Conservation (phyloP, 75 land plant genomes). For the Sequoia sempervirens region DNA sequence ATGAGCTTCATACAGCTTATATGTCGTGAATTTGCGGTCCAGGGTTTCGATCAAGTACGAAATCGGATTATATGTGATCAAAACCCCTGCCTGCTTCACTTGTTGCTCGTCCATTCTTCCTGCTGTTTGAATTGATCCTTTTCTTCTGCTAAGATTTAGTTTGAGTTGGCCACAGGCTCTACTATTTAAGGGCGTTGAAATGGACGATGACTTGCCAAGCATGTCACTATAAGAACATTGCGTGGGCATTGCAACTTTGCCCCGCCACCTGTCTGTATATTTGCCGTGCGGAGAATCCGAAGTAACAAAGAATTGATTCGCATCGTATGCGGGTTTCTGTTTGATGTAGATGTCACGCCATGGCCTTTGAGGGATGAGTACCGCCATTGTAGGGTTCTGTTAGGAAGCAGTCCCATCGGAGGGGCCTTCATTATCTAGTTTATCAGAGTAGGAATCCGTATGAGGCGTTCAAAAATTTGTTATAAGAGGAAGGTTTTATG, state of each 20-base stretch:
- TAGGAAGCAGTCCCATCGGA: too few relatives aligned
- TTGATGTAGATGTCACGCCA: constrained; percentile 14
- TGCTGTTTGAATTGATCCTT: not conserved
- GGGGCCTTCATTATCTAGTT: too few relatives aligned
- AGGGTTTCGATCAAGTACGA: too few relatives aligned
- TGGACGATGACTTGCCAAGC: not conserved
- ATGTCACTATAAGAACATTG: not conserved
- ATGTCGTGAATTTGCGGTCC: too few relatives aligned
- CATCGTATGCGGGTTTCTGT: too few relatives aligned
- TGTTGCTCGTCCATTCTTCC: not conserved
- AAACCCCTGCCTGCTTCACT: too few relatives aligned
- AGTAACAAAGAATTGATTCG: not conserved
- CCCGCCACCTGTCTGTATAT: not conserved
- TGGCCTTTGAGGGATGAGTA: too few relatives aligned
- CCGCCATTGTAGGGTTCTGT: too few relatives aligned
- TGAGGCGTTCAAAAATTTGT: too few relatives aligned
- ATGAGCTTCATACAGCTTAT: too few relatives aligned
- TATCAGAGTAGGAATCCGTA: too few relatives aligned
- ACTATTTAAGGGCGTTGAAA: not conserved
- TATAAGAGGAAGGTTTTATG: too few relatives aligned
- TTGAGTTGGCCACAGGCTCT: not conserved
- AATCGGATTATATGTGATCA: constrained; percentile 4
- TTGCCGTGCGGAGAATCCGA: not conserved
- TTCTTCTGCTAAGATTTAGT: not conserved
- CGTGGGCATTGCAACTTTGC: not conserved